Evolutionary conservation across 192 early-diverging fungal species (phyloP).

Genomic region (Chytriomyces sp.): DNA sequence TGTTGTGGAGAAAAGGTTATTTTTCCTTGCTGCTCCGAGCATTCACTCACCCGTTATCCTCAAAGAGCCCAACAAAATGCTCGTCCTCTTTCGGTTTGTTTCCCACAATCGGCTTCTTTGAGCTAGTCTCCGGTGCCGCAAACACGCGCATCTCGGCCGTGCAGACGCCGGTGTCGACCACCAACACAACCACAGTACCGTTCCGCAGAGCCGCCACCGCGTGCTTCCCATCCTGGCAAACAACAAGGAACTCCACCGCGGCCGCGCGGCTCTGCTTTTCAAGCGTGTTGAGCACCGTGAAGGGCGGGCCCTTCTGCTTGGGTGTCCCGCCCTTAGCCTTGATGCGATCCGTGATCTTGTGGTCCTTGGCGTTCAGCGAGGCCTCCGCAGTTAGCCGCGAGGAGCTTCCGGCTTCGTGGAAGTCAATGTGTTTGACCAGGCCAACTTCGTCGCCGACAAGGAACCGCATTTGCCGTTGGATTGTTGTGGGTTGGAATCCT

Average conservation of each 20-base stretch:
- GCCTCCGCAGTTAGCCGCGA: background rate
- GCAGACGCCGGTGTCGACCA: constrained; percentile 34
- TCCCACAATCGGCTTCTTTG: constrained; percentile 26
- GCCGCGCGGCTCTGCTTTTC: background rate
- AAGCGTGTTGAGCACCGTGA: background rate
- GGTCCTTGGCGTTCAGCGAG: background rate
- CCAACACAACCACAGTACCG: constrained; percentile 35
- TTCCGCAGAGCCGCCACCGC: constrained; percentile 38
- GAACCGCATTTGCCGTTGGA: too few relatives aligned
- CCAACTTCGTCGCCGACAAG: background rate
- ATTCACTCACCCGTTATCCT: constrained; percentile 39
- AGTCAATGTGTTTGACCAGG: background rate
- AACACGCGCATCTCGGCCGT: constrained; percentile 32
- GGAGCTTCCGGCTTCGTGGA: background rate
- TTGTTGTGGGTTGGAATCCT: too few relatives aligned
- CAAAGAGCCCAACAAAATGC: constrained; percentile 50
- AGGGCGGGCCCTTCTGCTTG: background rate
- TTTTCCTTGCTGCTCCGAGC: constrained; percentile 28
- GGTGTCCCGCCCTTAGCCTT: background rate
- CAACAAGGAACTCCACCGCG: background rate
- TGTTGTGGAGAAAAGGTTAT: constrained; percentile 34
- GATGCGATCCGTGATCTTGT: background rate
- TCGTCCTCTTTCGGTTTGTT: constrained; percentile 45
- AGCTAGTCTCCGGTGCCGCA: constrained; percentile 9
- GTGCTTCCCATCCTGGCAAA: background rate